These are phyloP conservation scores for Neocatenulostroma microsporum DNA, from an alignment of 2,329 filamentous ascomycete genomes.

Conservation along the genomic window DNA sequence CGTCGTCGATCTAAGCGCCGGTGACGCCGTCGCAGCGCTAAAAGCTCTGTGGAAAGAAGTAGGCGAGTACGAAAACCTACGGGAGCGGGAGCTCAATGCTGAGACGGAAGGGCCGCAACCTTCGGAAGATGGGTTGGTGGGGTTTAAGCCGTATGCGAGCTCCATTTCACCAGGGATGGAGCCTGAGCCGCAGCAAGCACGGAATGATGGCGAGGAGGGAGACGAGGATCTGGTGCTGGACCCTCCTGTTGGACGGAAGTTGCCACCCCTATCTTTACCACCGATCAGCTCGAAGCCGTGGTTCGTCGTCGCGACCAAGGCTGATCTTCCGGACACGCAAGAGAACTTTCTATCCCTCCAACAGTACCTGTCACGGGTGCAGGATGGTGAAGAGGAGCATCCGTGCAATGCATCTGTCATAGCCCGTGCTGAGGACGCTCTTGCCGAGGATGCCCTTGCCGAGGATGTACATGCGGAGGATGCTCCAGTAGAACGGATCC, in stretches of 20 bases:
- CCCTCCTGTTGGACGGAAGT: constrained; percentile 12
- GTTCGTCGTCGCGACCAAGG: constrained; percentile 94
- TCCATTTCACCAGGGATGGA: constrained; percentile 27
- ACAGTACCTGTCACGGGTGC: constrained; percentile 61
- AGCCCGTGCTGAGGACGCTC: too few relatives aligned
- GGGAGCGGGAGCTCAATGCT: constrained; percentile 62
- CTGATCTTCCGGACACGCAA: constrained; percentile 70
- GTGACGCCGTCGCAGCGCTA: constrained; percentile 70
- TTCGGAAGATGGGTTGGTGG: constrained; percentile 34
- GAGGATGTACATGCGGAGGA: too few relatives aligned
- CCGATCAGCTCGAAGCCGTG: constrained; percentile 90
- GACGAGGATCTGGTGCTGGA: constrained; percentile 20
- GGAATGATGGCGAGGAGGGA: constrained; percentile 7
- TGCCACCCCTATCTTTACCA: constrained; percentile 48
- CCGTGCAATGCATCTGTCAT: constrained; percentile 64
- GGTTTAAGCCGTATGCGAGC: constrained; percentile 38
- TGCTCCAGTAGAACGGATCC: too few relatives aligned
- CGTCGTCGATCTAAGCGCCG: constrained; percentile 75
- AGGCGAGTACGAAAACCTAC: constrained; percentile 73
- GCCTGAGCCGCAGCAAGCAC: constrained; percentile 11
- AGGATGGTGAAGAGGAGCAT: constrained; percentile 56
- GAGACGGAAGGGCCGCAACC: constrained; percentile 51
- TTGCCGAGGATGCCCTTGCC: too few relatives aligned
- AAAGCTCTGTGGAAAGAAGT: constrained; percentile 86
- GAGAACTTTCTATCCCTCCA: constrained; percentile 65